Conservation (phyloP, 306 rosid species). For the Alnus rubra region DNA sequence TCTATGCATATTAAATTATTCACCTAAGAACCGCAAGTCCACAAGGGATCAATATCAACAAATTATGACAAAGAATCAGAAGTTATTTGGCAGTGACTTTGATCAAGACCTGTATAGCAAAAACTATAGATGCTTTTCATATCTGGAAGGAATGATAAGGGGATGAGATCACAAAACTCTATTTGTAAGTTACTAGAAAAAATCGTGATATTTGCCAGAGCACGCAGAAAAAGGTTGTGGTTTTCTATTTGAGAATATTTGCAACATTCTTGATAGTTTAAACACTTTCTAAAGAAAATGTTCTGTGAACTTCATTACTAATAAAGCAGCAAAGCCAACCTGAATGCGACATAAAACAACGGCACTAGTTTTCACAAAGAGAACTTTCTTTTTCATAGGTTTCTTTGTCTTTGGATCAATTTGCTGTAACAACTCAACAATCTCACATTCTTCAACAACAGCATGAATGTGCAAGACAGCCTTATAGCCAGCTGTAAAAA, state of each 20-base stretch:
- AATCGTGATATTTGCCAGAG: neutral
- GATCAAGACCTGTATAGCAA: neutral
- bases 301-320: neutral
- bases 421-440: constrained; percentile 84
- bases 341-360: constrained; percentile 77
- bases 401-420: constrained; percentile 89
- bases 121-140: neutral
- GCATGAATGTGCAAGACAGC: constrained; percentile 94
- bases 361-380: constrained; percentile 95
- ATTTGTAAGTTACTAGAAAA: neutral
- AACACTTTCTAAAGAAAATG: neutral
- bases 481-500: constrained; percentile 98
- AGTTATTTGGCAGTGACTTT: neutral
- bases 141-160: neutral
- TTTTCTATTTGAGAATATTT: neutral
- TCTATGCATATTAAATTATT: constrained; percentile 69
- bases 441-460: constrained; percentile 97
- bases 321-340: constrained; percentile 49
- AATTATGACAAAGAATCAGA: neutral
- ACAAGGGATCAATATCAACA: neutral
- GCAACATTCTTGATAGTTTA: neutral
- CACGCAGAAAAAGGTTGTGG: neutral
- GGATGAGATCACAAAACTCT: neutral
- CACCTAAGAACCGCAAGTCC: constrained; percentile 51
- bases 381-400: constrained; percentile 77